Evolutionary conservation across 2,329 filamentous ascomycete species (phyloP), one percentile per base, ranked within the genome.

Genomic region (Penicillium glabrum): DNA sequence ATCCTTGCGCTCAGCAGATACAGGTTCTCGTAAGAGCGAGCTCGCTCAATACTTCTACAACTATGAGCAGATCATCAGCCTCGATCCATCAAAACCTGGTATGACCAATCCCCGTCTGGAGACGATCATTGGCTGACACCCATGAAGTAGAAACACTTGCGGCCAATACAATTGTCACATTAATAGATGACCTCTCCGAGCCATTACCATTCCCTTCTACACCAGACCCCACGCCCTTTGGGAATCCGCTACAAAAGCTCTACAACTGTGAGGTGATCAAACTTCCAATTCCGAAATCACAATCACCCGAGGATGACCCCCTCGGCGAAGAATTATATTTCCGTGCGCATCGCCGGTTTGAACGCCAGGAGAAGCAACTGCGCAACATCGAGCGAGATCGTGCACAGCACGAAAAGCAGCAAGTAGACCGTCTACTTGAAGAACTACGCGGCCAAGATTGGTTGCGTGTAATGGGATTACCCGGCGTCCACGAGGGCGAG

Each of bases 41-140:
- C 82, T 98, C 59, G 88, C 92, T 37, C 84, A 86, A 47, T 98
- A 96, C 77, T 97, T 98, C 70, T 87, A 90, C 51, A 93, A 96
- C 69, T 98, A 96, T 75, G 93, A 97, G 75, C 91, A 96, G 72
- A 85, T 97, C 64, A 91, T 98, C 76, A 92, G 90, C 60, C 90
- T 96, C 70, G 88, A 91, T 61, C 85, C 87, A 39, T 89, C 89
- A 67, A 88, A 93, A 75, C 81, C 88, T 66, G 88, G 92, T 93
- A 83, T 58, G 68, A 58, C 21, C 27, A 7, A 23, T 14, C 21
- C 21, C 8, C n/a, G 3, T 24, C 7, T 13, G 8, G 4, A 27
- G 14, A 24, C 10, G 7, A 37, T 46, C 11, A 19, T 37, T 29
- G 16, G 27, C 41, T 56, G 31, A 56, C 47, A 24, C 45, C 14